Evolutionary conservation across 306 rosid genomes (phyloP).

Genomic region (Prunus mume): DNA sequence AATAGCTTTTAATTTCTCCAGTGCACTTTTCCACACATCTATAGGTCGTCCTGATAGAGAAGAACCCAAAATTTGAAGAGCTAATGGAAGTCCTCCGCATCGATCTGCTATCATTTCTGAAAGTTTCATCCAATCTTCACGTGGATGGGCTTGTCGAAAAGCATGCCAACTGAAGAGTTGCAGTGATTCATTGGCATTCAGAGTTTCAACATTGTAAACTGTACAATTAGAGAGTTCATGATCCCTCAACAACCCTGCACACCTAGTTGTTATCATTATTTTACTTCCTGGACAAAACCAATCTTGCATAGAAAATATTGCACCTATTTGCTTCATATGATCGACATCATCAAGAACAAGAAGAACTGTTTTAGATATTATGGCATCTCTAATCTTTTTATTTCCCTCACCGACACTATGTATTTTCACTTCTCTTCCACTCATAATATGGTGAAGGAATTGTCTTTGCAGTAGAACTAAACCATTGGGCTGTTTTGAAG

Average conservation of each 20-base stretch:
- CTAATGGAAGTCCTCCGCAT: not conserved
- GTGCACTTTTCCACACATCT: not conserved
- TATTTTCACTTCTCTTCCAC: not conserved
- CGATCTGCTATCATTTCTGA: not conserved
- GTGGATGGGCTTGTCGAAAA: not conserved
- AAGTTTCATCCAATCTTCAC: not conserved
- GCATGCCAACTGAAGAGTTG: not conserved
- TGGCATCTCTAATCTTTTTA: not conserved
- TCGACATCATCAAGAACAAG: not conserved
- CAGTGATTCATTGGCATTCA: not conserved
- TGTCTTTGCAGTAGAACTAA: not conserved
- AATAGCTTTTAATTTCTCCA: not conserved
- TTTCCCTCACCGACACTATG: not conserved
- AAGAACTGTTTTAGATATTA: not conserved
- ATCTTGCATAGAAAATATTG: not conserved
- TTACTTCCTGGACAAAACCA: not conserved
- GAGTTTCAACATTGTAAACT: not conserved
- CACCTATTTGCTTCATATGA: not conserved
- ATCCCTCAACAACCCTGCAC: not conserved
- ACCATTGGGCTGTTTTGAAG: not conserved
- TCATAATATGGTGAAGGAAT: not conserved
- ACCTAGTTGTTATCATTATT: not conserved
- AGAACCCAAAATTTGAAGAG: not conserved
- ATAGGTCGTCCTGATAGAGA: not conserved
- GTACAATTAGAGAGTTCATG: not conserved